A percentile compares a stretch with the other conserved stretches of the same genome.
These are phyloP conservation scores for Tricholoma matsutake DNA, from an alignment of 768 basidiomycete species.

Conservation along the genomic window DNA sequence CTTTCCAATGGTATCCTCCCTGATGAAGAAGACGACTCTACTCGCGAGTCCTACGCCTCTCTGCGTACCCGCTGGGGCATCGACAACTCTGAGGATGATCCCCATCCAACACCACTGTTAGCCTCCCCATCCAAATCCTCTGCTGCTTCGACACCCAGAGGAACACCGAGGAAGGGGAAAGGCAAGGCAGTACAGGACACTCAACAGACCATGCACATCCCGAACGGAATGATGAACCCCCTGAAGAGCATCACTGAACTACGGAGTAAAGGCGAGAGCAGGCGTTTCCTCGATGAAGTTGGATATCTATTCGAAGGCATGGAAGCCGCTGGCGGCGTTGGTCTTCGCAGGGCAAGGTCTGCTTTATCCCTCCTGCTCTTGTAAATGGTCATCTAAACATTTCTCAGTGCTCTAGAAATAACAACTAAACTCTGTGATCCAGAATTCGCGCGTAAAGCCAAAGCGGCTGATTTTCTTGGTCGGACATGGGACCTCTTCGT, in stretches of 20 bases:
- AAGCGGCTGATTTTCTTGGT: conserved; percentile 67
- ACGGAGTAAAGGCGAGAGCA: conserved; percentile 73
- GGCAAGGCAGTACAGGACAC: conserved; percentile 23
- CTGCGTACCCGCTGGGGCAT: conserved; percentile 80
- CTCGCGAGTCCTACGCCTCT: conserved; percentile 73
- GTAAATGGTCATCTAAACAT: not conserved
- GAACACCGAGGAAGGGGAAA: conserved; percentile 39
- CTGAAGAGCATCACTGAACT: conserved; percentile 80
- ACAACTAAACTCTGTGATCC: conserved; percentile 67
- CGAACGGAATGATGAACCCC: conserved; percentile 65
- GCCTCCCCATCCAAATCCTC: conserved; percentile 32
- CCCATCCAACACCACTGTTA: conserved; percentile 31
- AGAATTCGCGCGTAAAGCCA: conserved; percentile 79
- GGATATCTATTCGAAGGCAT: conserved; percentile 86
- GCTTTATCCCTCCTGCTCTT: conserved; percentile 4
- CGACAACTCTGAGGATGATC: conserved; percentile 75
- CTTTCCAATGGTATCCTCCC: conserved; percentile 19
- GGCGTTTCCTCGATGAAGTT: conserved; percentile 79
- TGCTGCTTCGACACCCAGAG: conserved; percentile 30
- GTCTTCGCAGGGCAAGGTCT: conserved; percentile 68
- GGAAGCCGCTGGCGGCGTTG: conserved; percentile 45
- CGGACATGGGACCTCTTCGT: conserved; percentile 68
- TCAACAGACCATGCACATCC: conserved; percentile 25
- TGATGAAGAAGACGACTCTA: conserved; percentile 45
- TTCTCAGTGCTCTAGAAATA: conserved; percentile 68